A percentile compares a stretch with the other conserved stretches of the same genome.
Evolutionary conservation across 352 stramenopile genomes (phyloP).

Genomic region (Globisporangium paddicum): DNA sequence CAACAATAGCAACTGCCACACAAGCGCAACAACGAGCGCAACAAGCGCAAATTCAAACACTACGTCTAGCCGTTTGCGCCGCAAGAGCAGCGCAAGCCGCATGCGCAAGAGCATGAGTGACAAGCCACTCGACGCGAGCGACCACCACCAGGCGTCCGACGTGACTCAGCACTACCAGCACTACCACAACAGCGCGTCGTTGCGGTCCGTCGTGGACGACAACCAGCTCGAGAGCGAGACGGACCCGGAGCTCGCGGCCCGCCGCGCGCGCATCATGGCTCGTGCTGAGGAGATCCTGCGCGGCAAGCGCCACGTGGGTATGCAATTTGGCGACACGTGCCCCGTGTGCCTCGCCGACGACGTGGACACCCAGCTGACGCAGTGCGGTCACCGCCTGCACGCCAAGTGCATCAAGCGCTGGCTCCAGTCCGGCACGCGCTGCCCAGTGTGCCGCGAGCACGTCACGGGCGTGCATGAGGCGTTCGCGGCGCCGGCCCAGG

Average conservation of each 20-base stretch:
- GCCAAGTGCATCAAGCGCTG: slow-evolving; percentile 78
- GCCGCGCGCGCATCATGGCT: slow-evolving; percentile 39
- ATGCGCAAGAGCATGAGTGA: slow-evolving; percentile 29
- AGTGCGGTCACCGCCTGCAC: slow-evolving; percentile 64
- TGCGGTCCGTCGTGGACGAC: slow-evolving; percentile 27
- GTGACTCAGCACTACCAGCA: slow-evolving; percentile 6
- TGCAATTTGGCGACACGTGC: slow-evolving; percentile 59
- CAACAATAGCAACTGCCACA: neutral
- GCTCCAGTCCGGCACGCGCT: slow-evolving; percentile 62
- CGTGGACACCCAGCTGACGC: slow-evolving; percentile 62
- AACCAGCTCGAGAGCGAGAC: slow-evolving; percentile 8
- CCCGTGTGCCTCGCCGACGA: slow-evolving; percentile 69
- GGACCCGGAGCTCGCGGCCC: slow-evolving; percentile 20
- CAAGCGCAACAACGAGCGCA: neutral
- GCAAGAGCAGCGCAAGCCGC: slow-evolving; percentile 22
- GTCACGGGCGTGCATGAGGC: slow-evolving; percentile 51
- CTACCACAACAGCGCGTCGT: slow-evolving; percentile 27
- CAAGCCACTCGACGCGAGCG: slow-evolving; percentile 13
- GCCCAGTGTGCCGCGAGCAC: slow-evolving; percentile 59
- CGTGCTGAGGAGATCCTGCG: slow-evolving; percentile 59
- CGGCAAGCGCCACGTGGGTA: slow-evolving; percentile 56
- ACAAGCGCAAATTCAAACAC: neutral
- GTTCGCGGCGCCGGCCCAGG: slow-evolving; percentile 33
- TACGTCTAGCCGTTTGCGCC: slow-evolving; percentile 23
- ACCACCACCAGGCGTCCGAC: neutral